Evolutionary conservation across 345 rosid species (phyloP).

Genomic region (Boechera retrofracta): DNA sequence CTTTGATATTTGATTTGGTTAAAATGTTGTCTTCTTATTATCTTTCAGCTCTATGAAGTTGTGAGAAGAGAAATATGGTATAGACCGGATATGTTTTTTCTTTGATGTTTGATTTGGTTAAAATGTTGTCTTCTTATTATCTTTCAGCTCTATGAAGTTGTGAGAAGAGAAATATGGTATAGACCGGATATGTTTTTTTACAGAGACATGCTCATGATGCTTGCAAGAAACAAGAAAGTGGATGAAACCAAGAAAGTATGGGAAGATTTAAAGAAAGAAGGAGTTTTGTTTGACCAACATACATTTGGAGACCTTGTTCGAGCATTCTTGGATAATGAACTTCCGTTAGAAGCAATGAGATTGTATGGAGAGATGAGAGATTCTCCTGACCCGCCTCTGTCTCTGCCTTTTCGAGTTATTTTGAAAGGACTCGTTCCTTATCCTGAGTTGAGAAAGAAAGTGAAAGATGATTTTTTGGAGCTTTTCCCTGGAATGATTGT

Average conservation of each 20-base stretch:
- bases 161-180: conserved; percentile 92
- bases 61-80: conserved; percentile 94
- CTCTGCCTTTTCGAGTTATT: conserved; percentile 89
- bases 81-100: conserved; percentile 87
- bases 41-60: conserved; percentile 71
- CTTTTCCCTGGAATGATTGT: conserved; percentile 89
- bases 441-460: conserved; percentile 81
- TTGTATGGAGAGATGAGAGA: conserved; percentile 86
- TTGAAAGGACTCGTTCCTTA: conserved; percentile 84
- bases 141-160: conserved; percentile 74
- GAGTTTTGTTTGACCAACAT: conserved; percentile 88
- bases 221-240: conserved; percentile 79
- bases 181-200: conserved; percentile 90
- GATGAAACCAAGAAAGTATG: conserved; percentile 69
- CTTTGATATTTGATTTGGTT: not conserved
- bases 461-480: conserved; percentile 86
- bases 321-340: conserved; percentile 67
- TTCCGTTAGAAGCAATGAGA: conserved; percentile 75
- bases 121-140: not conserved
- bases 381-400: conserved; percentile 85
- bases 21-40: not conserved
- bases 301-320: conserved; percentile 85
- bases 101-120: not conserved
- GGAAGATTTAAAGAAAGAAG: conserved; percentile 82
- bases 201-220: conserved; percentile 95